phyloP scores from a whole-genome alignment of 331 rosid species.

The Rosa hybrid region DNA sequence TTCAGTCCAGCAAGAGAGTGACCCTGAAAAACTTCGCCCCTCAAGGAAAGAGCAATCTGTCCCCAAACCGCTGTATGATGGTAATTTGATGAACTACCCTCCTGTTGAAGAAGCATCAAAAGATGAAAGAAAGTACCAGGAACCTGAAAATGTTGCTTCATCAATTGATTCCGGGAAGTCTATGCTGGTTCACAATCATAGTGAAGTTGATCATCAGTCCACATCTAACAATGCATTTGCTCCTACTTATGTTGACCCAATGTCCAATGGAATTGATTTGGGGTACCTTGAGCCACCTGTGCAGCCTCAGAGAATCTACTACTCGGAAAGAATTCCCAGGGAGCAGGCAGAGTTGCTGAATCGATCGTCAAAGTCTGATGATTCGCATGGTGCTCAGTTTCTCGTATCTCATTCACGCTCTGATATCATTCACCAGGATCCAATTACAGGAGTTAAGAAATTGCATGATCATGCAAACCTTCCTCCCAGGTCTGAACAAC shows the following conservation, averaged over 20 bases:
- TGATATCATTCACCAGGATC: slow-evolving; percentile 38
- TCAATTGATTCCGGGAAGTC: slow-evolving; percentile 41
- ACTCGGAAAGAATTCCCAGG: slow-evolving; percentile 87
- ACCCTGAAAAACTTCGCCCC: slow-evolving; percentile 38
- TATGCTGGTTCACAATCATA: slow-evolving; percentile 43
- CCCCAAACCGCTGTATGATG: slow-evolving; percentile 49
- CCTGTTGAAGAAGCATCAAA: slow-evolving; percentile 50
- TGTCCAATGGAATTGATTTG: slow-evolving; percentile 57
- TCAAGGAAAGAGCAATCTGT: slow-evolving; percentile 34
- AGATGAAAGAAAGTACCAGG: slow-evolving; percentile 48
- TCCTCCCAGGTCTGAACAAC: slow-evolving; percentile 37
- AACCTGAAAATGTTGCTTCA: slow-evolving; percentile 47
- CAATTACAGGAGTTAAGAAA: slow-evolving; percentile 42
- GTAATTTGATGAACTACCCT: slow-evolving; percentile 34
- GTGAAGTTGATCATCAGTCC: slow-evolving; percentile 48
- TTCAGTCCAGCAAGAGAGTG: slow-evolving; percentile 48
- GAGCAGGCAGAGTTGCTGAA: slow-evolving; percentile 76
- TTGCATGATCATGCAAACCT: slow-evolving; percentile 42
- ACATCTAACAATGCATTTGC: slow-evolving; percentile 43
- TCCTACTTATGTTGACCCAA: slow-evolving; percentile 54
- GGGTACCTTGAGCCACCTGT: slow-evolving; percentile 62
- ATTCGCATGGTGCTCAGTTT: slow-evolving; percentile 51
- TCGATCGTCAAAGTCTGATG: slow-evolving; percentile 85
- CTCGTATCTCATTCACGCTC: slow-evolving; percentile 56
- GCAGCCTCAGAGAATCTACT: slow-evolving; percentile 70